Base-by-base conservation (phyloP, 2,329 filamentous ascomycete genomes). In the Aspergillus proliferans region DNA sequence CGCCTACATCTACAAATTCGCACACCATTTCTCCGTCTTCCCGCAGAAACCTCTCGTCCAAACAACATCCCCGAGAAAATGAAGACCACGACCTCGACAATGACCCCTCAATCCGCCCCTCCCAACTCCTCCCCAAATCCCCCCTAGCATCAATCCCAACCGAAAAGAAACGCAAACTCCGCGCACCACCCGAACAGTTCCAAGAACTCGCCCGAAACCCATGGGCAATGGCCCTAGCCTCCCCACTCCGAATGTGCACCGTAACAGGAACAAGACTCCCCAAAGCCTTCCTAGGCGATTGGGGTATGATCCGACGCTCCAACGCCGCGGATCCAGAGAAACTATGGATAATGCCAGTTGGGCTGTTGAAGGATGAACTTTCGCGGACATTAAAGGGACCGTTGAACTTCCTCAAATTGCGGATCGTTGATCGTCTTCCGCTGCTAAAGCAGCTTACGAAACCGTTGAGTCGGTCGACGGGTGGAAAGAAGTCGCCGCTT, bases 181-280 rank as follows among this genome's bases (percentile, higher is more conserved):
- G 51, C 4, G 48, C 65, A 21, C 56, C 53, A 21, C 47, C 49
- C 40, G 49, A 54, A 3, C 63, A 69, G 39, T 50, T 56, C 22
- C 57, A 63, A 12, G 53, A 61, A 3, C 56, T 72, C n/a, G 43
- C 49, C 26, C 57, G 61, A 14, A 73, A 73, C 40, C 68, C 70
- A 18, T 73, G 69, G 69, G 71, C 71, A 3, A 47, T 64, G 30
- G 66, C 66, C 18, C 62, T 73, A 10, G 67, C 68, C 15, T 68
- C 67, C 2, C 67, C 68, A 0, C 36, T 62, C 1, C 65, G 71
- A 21, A 52, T 62, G 53, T 73, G 71, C 50, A 24, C 51, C 3
- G 42, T 61, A 5, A 70, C 69, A 4, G 57, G 58, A 1, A 51
- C 55, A 7, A 57, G 70, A n/a, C 22, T 71, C 9, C 71, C 71